Conservation (phyloP, 768 basidiomycete genomes). For the Calocybe gangraenosa region DNA sequence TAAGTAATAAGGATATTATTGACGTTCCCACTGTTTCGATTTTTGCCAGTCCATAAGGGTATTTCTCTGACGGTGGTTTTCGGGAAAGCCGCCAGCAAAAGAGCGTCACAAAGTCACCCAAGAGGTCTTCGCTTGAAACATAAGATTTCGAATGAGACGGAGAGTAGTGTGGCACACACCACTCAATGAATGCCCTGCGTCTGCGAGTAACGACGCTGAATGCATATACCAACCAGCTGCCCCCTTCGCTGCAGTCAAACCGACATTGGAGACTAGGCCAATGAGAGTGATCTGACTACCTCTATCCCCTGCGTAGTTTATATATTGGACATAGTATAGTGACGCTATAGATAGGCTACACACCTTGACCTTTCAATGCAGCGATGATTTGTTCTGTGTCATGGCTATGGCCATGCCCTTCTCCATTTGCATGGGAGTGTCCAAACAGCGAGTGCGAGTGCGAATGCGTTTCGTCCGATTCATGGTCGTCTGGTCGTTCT, state of each 20-base stretch:
- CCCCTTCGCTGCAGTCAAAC: conserved; percentile 80
- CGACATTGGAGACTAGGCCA: conserved; percentile 80
- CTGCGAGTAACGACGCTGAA: conserved; percentile 86
- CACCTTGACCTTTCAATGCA: conserved; percentile 63
- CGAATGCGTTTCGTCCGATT: conserved; percentile 41
- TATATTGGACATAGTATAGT: not conserved
- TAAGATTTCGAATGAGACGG: conserved; percentile 2
- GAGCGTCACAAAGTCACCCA: conserved; percentile 90
- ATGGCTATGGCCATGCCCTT: conserved; percentile 50
- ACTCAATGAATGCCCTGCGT: conserved; percentile 88
- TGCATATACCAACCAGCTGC: conserved; percentile 87
- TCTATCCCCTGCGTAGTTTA: conserved; percentile 54
- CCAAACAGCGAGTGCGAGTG: conserved; percentile 57
- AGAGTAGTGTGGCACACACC: conserved; percentile 43
- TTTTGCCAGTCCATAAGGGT: conserved; percentile 89
- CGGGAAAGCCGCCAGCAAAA: conserved; percentile 86
- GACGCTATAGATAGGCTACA: conserved; percentile 17
- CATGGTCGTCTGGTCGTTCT: conserved; percentile 13
- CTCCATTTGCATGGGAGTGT: conserved; percentile 62
- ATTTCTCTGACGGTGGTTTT: conserved; percentile 70
- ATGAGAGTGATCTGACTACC: conserved; percentile 83
- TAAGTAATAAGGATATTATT: conserved; percentile 80
- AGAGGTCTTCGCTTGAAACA: conserved; percentile 47
- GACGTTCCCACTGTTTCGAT: conserved; percentile 96
- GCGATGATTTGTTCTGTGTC: conserved; percentile 67